Evolutionary conservation across 2,329 filamentous ascomycete species (phyloP), one percentile per base, ranked within the genome.

Genomic region (Ambrosiella xylebori): DNA sequence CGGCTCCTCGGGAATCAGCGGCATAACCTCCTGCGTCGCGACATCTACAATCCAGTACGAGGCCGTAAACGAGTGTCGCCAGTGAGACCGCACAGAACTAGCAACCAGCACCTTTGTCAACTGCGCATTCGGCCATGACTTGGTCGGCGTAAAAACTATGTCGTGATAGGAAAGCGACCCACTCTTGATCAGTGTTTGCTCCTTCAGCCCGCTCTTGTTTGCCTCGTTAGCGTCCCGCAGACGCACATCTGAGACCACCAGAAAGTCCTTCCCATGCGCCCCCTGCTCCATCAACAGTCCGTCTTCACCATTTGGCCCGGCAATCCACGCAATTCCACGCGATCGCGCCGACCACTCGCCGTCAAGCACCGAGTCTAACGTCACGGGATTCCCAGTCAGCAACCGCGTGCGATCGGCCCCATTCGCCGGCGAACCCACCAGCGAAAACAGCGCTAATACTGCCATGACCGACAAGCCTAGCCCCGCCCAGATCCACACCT

Each of bases 21-120:
- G 82, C 69, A 95, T 78, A 1, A 78, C 86, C 0, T 72, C 77
- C 68, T 96, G 90, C 0, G 82, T 84, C 38, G 79, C 81, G 35
- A 98, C 93, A 66, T 98, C 86, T 63, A 96, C 86, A 61, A 98
- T 82, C 81, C 86, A 98, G 72, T 96, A 98, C 35, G 78, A 75
- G 0, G 85, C 91, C 8, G 83, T 89, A 65, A 80, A 90, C 0
- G 91, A 97, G 69, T 97, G 86, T 63, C 93, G 82, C 85, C 89
- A 98, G 65, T 93, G 89, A 65, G 80, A 81, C 68, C 86, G 71
- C 19, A 74, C 68, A 56, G 88, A 74, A 7, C 88, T 88, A 54
- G 82, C 77, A n/a, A 96, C 73, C 56, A 98, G 76, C 2, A 98
- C 88, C 68, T 87, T 91, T 65, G 83, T 88, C 68, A 95, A 76